Conservation (phyloP, 169 alveolate species). For the Babesia ovis region DNA sequence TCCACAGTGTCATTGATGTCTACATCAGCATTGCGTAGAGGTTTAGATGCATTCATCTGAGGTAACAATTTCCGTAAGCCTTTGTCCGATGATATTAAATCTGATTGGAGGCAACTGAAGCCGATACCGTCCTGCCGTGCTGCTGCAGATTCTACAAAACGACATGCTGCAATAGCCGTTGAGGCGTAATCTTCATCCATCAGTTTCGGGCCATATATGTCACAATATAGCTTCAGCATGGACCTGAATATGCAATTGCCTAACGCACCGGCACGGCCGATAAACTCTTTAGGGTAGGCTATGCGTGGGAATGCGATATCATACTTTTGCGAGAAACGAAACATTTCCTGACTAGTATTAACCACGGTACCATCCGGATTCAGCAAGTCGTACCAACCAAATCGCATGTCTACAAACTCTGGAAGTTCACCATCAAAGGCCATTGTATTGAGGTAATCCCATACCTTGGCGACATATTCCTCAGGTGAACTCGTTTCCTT, state of each 20-base stretch:
- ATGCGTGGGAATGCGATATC: slow-evolving; percentile 43
- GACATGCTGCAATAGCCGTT: slow-evolving; percentile 21
- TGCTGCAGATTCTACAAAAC: slow-evolving; percentile 47
- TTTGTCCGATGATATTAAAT: neutral
- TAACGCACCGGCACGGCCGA: slow-evolving; percentile 18
- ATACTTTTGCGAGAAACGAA: slow-evolving; percentile 10
- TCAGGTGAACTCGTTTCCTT: slow-evolving; percentile 13
- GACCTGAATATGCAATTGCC: slow-evolving; percentile 63
- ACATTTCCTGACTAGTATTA: slow-evolving; percentile 9
- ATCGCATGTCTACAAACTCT: slow-evolving; percentile 36
- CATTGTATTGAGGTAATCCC: slow-evolving; percentile 46
- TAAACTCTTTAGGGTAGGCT: slow-evolving; percentile 46
- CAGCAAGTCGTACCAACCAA: slow-evolving; percentile 33
- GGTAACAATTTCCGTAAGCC: slow-evolving; percentile 3
- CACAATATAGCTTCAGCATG: slow-evolving; percentile 62
- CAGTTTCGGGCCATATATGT: slow-evolving; percentile 32
- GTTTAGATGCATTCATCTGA: slow-evolving; percentile 1
- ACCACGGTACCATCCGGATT: slow-evolving; percentile 3
- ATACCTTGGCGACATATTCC: slow-evolving; percentile 48
- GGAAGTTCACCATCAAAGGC: slow-evolving; percentile 46
- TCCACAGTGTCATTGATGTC: slow-evolving; percentile 12
- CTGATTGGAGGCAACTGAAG: slow-evolving; percentile 50
- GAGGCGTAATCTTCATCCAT: slow-evolving; percentile 24
- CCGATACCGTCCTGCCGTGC: slow-evolving; percentile 16
- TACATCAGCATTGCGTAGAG: slow-evolving; percentile 1